Conservation (phyloP, 2,329 filamentous ascomycete species). For the Rhynchosporium agropyri region DNA sequence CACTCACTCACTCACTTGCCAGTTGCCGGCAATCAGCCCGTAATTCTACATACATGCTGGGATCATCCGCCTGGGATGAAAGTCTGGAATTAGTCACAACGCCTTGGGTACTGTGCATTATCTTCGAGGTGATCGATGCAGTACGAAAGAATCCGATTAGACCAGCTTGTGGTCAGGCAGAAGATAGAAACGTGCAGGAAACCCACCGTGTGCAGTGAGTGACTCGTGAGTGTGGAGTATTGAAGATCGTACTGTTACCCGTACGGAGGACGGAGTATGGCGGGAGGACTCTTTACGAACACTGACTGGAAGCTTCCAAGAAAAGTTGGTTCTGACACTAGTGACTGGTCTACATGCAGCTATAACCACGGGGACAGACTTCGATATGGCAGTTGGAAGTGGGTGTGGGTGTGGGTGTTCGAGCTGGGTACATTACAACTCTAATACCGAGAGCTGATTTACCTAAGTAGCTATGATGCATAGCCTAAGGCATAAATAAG, state of each 20-base stretch:
- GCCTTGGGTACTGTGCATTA: conserved; percentile 8
- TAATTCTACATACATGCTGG: conserved; percentile 2
- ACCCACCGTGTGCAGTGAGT: not conserved
- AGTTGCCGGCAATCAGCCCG: conserved; percentile 1
- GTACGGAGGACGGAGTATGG: too few relatives aligned
- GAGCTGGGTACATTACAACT: too few relatives aligned
- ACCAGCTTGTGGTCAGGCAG: not conserved
- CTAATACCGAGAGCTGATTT: too few relatives aligned
- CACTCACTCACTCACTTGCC: conserved; percentile 3
- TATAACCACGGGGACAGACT: too few relatives aligned
- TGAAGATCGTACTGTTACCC: too few relatives aligned
- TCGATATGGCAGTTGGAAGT: too few relatives aligned
- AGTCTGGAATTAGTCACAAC: conserved; percentile 13
- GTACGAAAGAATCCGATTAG: conserved; percentile 9
- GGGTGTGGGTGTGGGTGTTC: too few relatives aligned
- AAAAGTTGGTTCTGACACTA: too few relatives aligned
- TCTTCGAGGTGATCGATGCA: not conserved
- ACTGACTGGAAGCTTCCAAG: too few relatives aligned
- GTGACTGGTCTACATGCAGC: too few relatives aligned
- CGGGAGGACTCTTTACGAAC: too few relatives aligned
- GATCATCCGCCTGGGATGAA: conserved; percentile 1
- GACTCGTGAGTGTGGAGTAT: too few relatives aligned
- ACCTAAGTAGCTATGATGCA: not conserved
- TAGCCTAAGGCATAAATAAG: not conserved
- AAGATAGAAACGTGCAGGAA: not conserved